Percentiles rank a stretch among this genome's conserved stretches.
Evolutionary conservation across 2,329 filamentous ascomycete genomes (phyloP).

Genomic region (Tolypocladium cylindrosporum): DNA sequence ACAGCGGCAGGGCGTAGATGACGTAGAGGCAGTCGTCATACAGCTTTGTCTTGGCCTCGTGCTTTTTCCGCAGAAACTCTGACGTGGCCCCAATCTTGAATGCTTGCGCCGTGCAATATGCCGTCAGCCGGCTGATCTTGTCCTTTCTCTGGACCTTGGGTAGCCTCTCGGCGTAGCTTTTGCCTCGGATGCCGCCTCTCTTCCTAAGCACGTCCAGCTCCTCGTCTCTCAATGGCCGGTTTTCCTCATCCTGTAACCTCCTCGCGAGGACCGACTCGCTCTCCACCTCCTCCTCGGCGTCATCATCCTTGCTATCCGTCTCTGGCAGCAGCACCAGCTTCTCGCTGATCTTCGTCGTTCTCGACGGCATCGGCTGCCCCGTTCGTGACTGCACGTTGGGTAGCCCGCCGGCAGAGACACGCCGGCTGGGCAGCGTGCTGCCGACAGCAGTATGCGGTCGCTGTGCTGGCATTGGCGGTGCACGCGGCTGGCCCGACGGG

Average conservation of each 20-base stretch:
- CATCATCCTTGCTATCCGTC: conserved; percentile 49
- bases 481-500: conserved; percentile 82
- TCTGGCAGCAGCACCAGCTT: conserved; percentile 94
- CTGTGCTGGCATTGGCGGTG: conserved; percentile 46
- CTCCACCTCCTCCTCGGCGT: conserved; percentile 48
- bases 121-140: conserved; percentile 81
- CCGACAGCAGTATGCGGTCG: conserved; percentile 11
- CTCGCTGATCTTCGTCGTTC: conserved; percentile 90
- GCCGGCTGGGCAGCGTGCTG: conserved; percentile 10
- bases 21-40: conserved; percentile 97
- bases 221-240: conserved; percentile 55
- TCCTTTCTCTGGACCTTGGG: conserved; percentile 82
- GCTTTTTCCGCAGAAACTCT: conserved; percentile 76
- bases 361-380: conserved; percentile 60
- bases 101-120: conserved; percentile 90
- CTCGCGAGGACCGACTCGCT: conserved; percentile 27
- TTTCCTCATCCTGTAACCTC: conserved; percentile 45
- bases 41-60: conserved; percentile 86
- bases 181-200: conserved; percentile 55
- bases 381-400: conserved; percentile 31
- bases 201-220: conserved; percentile 55
- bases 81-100: conserved; percentile 87
- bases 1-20: conserved; percentile 83
- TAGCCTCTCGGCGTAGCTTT: conserved; percentile 88
- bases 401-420: conserved; percentile 25